phyloP scores from a whole-genome alignment of 2,329 filamentous ascomycete species.

The Penicillium brevicompactum region DNA sequence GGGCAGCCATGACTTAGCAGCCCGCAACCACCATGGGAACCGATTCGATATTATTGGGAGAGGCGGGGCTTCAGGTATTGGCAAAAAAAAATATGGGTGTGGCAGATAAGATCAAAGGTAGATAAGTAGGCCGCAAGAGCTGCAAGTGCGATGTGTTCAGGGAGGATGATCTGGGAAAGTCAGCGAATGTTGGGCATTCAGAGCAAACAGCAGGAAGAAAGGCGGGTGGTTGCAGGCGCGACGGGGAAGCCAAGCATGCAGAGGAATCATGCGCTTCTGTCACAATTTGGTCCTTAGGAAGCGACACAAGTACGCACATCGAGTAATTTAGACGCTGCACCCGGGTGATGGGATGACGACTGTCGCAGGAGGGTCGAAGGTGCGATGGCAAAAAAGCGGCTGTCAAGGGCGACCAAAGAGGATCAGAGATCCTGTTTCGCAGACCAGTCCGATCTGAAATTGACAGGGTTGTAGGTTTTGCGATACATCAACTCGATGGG shows the following conservation, averaged over 20 bases:
- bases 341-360: not conserved
- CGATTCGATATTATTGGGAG: not conserved
- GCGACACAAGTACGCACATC: not conserved
- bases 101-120: not conserved
- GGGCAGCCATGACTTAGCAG: slow-evolving; percentile 8
- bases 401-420: not conserved
- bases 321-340: not conserved
- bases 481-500: not conserved
- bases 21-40: not conserved
- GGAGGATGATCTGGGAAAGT: not conserved
- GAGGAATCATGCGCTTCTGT: not conserved
- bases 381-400: not conserved
- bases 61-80: not conserved
- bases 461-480: not conserved
- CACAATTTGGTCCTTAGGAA: not conserved
- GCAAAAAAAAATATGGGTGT: not conserved
- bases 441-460: not conserved
- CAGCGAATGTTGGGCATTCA: not conserved
- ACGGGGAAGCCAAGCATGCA: not conserved
- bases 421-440: not conserved
- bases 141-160: not conserved
- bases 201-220: not conserved
- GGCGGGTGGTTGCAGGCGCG: not conserved
- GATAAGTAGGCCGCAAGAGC: not conserved
- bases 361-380: not conserved